Conservation (phyloP, 2,329 filamentous ascomycete genomes). For the Colletotrichum tropicicola region DNA sequence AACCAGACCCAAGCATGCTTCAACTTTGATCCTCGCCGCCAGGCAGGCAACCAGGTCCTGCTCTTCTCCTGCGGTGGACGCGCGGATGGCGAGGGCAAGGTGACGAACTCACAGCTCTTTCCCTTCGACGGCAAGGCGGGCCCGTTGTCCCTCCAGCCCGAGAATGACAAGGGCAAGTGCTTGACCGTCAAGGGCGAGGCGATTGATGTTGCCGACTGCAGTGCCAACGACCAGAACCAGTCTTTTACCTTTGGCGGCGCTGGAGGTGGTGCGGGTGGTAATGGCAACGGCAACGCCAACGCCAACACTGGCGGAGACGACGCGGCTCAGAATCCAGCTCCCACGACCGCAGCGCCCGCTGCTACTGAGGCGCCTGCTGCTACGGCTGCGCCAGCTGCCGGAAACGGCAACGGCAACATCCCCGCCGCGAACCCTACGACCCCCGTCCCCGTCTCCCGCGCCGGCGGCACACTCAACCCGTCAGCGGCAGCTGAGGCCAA, state of each 20-base stretch:
- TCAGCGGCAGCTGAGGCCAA: slow-evolving; percentile 60
- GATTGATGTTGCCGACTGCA: slow-evolving; percentile 54
- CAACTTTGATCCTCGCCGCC: slow-evolving; percentile 64
- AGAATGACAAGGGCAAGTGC: slow-evolving; percentile 56
- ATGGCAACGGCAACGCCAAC: slow-evolving; percentile 15
- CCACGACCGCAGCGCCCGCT: not conserved
- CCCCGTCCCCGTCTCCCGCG: slow-evolving; percentile 58
- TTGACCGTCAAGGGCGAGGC: slow-evolving; percentile 52
- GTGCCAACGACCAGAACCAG: slow-evolving; percentile 49
- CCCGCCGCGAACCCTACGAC: slow-evolving; percentile 50
- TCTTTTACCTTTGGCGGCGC: slow-evolving; percentile 45
- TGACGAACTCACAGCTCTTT: slow-evolving; percentile 63
- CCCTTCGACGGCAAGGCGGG: slow-evolving; percentile 51
- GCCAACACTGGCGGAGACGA: not conserved
- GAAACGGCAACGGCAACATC: slow-evolving; percentile 14
- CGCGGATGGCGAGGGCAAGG: slow-evolving; percentile 60
- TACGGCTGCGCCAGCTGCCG: not conserved
- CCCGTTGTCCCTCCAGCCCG: slow-evolving; percentile 53
- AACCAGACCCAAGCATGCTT: slow-evolving; percentile 61
- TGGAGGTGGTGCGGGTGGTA: not conserved
- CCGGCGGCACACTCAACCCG: slow-evolving; percentile 58
- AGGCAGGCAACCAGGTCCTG: slow-evolving; percentile 59
- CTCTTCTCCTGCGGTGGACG: slow-evolving; percentile 68
- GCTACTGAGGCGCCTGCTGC: slow-evolving; percentile 6
- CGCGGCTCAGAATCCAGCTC: not conserved